Evolutionary conservation across 2,329 filamentous ascomycete genomes (phyloP), one percentile per base, ranked within the genome.

Genomic region (Fusarium fracticaudum): DNA sequence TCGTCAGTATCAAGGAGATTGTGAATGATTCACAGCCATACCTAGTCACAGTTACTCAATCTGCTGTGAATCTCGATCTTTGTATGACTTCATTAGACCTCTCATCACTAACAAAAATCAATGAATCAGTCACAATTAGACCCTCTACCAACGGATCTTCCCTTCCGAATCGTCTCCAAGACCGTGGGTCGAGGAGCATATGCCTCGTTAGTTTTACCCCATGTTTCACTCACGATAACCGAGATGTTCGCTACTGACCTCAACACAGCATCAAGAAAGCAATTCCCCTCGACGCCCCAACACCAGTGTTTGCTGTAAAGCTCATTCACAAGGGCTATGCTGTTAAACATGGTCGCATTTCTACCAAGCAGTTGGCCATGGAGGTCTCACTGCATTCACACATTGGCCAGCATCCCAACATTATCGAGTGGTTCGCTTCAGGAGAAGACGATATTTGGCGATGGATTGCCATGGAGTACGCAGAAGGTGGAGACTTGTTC

Each of bases 241-340:
- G 60, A 59, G 68, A 45, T 54, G 35, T n/a, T 60, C 35, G n/a
- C 43, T 41, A 65, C 50, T 64, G 37, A 77, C 64, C 48, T 38
- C 24, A 26, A 13, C 15, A 47, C 82, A 96, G 95, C 69, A 96
- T 98, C 80, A 98, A 97, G 81, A 98, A 98, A 85, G 96, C 96
- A 37, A 90, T 92, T 53, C 96, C 96, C 13, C 85, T 92, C 31
- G 88, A 93, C 74, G 83, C 88, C 3, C 85, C 89, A 33, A 88
- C 86, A 33, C 96, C 96, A 37, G 86, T 99, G 67, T 98, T 99
- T 82, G 96, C 97, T 20, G 94, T 99, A 83, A 99, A 99, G 83
- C 94, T 99, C 84, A 98, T 99, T 81, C 96, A 99, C 86, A 99
- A 99, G 85, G 93, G 93, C 74, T 97, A 98, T 83, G 97, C 96